These are phyloP conservation scores for Scheffersomyces lignosus DNA, from an alignment of 805 yeast genomes.

Conservation along the genomic window DNA sequence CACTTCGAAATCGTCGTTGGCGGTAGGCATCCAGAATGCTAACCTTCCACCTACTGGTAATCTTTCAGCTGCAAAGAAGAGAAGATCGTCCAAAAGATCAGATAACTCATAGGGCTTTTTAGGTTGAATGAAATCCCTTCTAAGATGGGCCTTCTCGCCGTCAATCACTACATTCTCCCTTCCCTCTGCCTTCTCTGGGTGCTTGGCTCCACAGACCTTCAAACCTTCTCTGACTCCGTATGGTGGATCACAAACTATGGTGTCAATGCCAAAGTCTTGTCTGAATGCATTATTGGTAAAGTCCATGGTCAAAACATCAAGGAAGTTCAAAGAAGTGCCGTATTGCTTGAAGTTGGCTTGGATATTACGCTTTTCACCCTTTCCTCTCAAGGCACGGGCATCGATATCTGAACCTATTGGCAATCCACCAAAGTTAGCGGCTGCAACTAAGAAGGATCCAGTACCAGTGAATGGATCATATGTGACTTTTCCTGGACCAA, in stretches of 20 bases:
- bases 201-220: conserved; percentile 83
- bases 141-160: conserved; percentile 73
- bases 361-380: conserved; percentile 51
- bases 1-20: conserved; percentile 75
- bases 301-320: conserved; percentile 89
- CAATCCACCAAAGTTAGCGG: conserved; percentile 78
- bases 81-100: conserved; percentile 71
- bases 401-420: conserved; percentile 91
- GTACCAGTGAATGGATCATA: conserved; percentile 98
- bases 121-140: conserved; percentile 86
- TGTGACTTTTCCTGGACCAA: conserved; percentile 59
- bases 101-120: conserved; percentile 87
- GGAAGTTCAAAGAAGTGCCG: conserved; percentile 51
- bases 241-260: conserved; percentile 95
- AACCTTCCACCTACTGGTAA: conserved; percentile 76
- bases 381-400: conserved; percentile 74
- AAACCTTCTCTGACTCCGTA: conserved; percentile 96
- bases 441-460: conserved; percentile 89
- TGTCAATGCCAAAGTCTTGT: conserved; percentile 59
- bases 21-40: conserved; percentile 98
- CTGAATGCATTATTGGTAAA: conserved; percentile 89
- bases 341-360: conserved; percentile 75
- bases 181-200: conserved; percentile 66
- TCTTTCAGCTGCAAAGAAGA: conserved; percentile 69
- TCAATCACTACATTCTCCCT: conserved; percentile 73